Evolutionary conservation across 306 rosid genomes (phyloP).

Genomic region (Cucumis cinereus): DNA sequence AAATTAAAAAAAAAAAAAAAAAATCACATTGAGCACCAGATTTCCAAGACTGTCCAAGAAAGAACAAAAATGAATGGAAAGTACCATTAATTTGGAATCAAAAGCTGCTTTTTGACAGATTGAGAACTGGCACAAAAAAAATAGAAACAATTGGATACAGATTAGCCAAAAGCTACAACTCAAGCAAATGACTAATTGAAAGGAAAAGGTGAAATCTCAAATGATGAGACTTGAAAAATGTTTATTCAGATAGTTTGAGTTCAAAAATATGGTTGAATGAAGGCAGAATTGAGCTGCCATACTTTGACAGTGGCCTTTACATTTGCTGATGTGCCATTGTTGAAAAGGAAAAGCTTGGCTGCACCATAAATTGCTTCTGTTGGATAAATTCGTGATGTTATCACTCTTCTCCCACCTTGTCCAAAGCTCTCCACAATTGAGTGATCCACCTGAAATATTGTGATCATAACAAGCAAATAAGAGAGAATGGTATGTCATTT

Average conservation of each 20-base stretch:
- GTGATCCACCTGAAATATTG: constrained; percentile 52
- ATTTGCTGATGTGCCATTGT: constrained; percentile 56
- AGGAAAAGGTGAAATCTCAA: not conserved
- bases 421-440: constrained; percentile 74
- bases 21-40: not conserved
- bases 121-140: not conserved
- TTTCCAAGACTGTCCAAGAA: not conserved
- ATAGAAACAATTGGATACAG: not conserved
- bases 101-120: not conserved
- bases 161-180: not conserved
- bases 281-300: constrained; percentile 67
- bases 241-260: not conserved
- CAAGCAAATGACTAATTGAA: not conserved
- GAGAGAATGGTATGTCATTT: not conserved
- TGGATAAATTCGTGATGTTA: constrained; percentile 70
- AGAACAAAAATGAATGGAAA: not conserved
- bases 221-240: not conserved
- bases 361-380: constrained; percentile 77
- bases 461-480: not conserved
- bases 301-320: constrained; percentile 54
- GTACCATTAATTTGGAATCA: not conserved
- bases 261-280: constrained; percentile 52
- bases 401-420: constrained; percentile 71
- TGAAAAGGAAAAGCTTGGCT: constrained; percentile 61
- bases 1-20: not conserved